phyloP scores from a whole-genome alignment of 768 basidiomycete species.

The Collybiopsis luxurians region DNA sequence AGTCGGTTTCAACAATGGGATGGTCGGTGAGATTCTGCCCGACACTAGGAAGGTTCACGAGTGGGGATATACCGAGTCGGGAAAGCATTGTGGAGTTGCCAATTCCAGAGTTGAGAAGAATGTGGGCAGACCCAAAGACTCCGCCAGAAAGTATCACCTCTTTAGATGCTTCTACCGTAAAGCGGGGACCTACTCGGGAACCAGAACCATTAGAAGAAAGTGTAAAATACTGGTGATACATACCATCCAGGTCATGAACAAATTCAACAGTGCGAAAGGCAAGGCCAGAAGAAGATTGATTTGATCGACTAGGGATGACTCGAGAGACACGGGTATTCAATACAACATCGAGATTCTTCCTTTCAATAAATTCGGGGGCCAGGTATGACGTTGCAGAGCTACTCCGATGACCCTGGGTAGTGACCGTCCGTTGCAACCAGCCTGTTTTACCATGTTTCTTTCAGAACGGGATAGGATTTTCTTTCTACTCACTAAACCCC shows the following conservation, averaged over 20 bases:
- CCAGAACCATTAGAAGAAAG: not conserved
- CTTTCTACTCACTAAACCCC: slow-evolving; percentile 37
- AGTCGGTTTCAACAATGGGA: not conserved
- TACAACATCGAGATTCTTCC: slow-evolving; percentile 21
- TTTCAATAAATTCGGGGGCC: slow-evolving; percentile 13
- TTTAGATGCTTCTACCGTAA: slow-evolving; percentile 11
- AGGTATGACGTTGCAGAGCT: slow-evolving; percentile 21
- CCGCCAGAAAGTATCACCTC: slow-evolving; percentile 27
- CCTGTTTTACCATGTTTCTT: slow-evolving; percentile 2
- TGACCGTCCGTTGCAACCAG: slow-evolving; percentile 17
- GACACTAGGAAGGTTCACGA: slow-evolving; percentile 12
- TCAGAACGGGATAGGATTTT: not conserved
- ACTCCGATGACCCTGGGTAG: slow-evolving; percentile 15
- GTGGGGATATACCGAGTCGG: not conserved
- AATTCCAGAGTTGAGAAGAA: slow-evolving; percentile 17
- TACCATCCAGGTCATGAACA: not conserved
- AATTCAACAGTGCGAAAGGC: slow-evolving; percentile 4
- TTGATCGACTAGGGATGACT: not conserved
- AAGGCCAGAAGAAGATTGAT: not conserved
- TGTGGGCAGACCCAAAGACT: slow-evolving; percentile 16
- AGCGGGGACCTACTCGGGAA: not conserved
- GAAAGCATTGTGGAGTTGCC: slow-evolving; percentile 5
- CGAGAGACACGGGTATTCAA: slow-evolving; percentile 13
- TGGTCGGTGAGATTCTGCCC: slow-evolving; percentile 14
- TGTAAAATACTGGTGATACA: too few species aligned